These are phyloP conservation scores for Arctium minus DNA, from an alignment of 129 eudicot species.

Conservation along the genomic window DNA sequence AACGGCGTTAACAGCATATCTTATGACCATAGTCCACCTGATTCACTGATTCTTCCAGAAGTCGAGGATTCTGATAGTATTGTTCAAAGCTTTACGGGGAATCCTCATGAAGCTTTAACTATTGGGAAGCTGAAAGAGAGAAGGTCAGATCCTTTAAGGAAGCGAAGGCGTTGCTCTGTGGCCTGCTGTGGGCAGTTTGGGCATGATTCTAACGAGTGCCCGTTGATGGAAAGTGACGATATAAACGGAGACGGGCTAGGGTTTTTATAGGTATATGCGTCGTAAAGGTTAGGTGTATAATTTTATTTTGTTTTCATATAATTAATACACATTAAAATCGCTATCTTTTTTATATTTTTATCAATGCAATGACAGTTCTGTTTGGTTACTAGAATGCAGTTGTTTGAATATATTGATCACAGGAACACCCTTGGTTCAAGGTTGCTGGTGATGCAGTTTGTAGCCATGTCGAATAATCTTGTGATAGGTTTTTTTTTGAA, in stretches of 20 bases:
- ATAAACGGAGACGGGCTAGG: conserved; percentile 54
- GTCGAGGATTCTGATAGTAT: conserved; percentile 82
- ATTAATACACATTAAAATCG: background rate
- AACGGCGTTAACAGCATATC: conserved; percentile 32
- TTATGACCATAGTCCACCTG: conserved; percentile 55
- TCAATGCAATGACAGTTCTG: conserved; percentile 16
- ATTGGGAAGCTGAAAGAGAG: conserved; percentile 59
- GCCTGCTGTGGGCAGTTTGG: conserved; percentile 70
- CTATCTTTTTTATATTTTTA: background rate
- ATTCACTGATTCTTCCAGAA: conserved; percentile 59
- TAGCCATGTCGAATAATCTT: background rate
- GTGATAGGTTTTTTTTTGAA: background rate
- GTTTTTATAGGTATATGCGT: conserved; percentile 47
- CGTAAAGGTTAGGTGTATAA: conserved; percentile 27
- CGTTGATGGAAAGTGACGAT: conserved; percentile 54
- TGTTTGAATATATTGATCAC: background rate
- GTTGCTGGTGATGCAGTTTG: background rate
- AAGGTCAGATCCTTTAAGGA: conserved; percentile 47
- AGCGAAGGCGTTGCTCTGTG: conserved; percentile 58
- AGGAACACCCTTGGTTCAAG: background rate
- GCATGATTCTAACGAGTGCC: conserved; percentile 70
- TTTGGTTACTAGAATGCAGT: conserved; percentile 1
- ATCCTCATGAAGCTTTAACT: conserved; percentile 40
- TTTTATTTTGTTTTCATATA: conserved; percentile 7
- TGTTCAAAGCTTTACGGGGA: conserved; percentile 54